Conservation (phyloP, 768 basidiomycete genomes). For the Boletus speciosus region DNA sequence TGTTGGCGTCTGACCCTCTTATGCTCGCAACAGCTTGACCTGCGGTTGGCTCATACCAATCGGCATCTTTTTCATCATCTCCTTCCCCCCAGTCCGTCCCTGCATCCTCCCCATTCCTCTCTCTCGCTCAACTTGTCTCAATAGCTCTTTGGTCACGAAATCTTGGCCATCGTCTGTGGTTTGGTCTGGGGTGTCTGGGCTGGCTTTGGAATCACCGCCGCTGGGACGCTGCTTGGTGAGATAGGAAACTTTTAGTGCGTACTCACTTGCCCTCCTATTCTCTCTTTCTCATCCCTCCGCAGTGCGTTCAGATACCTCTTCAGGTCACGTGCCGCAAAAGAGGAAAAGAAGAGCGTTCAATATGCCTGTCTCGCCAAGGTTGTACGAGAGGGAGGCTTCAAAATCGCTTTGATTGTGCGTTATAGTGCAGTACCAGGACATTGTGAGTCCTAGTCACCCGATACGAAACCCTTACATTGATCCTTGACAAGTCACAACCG, state of each 20-base stretch:
- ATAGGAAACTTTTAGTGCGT: conserved; percentile 83
- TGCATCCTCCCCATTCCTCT: not conserved
- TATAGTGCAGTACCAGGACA: conserved; percentile 85
- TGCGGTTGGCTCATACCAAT: conserved; percentile 79
- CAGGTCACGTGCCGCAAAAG: conserved; percentile 67
- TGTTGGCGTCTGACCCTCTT: not conserved
- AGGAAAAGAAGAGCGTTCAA: conserved; percentile 53
- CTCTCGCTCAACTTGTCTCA: conserved; percentile 4
- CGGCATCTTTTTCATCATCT: conserved; percentile 75
- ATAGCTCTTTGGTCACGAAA: conserved; percentile 89
- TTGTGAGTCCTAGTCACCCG: conserved; percentile 45
- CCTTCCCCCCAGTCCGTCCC: conserved; percentile 70
- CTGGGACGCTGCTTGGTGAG: conserved; percentile 83
- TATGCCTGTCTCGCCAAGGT: conserved; percentile 64
- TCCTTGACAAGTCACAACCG: conserved; percentile 65
- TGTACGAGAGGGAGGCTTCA: conserved; percentile 86
- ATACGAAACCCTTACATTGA: not conserved
- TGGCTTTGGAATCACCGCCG: conserved; percentile 84
- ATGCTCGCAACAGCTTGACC: conserved; percentile 36
- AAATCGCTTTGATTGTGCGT: conserved; percentile 71
- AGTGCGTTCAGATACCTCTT: conserved; percentile 86
- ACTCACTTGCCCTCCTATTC: not conserved
- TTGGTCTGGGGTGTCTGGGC: conserved; percentile 86
- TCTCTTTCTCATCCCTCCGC: conserved; percentile 12
- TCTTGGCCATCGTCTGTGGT: conserved; percentile 83